Percentiles rank a stretch among this genome's conserved stretches.
Evolutionary conservation across 805 yeast species (phyloP).

Genomic region (Candida khao-thaluensis): DNA sequence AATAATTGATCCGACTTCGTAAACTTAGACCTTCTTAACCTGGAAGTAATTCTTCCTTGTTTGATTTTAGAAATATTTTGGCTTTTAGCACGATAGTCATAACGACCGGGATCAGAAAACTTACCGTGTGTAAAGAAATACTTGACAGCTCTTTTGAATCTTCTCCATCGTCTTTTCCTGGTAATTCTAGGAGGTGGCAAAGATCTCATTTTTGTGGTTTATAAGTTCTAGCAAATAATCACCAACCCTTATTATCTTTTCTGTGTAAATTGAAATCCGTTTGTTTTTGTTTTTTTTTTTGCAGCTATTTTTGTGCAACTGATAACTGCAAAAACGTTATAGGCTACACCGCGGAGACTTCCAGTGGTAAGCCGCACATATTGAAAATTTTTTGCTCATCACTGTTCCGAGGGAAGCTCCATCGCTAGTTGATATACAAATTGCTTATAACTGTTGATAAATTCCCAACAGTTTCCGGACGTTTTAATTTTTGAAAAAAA

Average conservation of each 20-base stretch:
- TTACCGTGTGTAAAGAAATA: slow-evolving; percentile 28
- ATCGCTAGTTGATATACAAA: background rate
- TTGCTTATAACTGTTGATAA: background rate
- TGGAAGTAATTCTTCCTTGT: slow-evolving; percentile 22
- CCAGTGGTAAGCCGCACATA: background rate
- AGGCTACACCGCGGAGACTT: slow-evolving; percentile 2
- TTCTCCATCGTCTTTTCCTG: slow-evolving; percentile 29
- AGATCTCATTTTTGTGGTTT: slow-evolving; percentile 32
- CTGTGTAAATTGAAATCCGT: too few relatives aligned
- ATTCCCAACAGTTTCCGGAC: background rate
- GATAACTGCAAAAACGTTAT: too few relatives aligned
- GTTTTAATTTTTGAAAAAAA: too few relatives aligned
- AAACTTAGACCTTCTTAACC: slow-evolving; percentile 17
- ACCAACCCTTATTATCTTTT: background rate
- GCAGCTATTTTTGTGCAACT: slow-evolving; percentile 1
- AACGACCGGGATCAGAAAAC: slow-evolving; percentile 23
- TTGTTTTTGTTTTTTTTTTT: background rate
- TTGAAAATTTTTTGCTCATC: background rate
- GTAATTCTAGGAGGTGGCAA: slow-evolving; percentile 38
- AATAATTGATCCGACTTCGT: slow-evolving; percentile 16
- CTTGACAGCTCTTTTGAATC: slow-evolving; percentile 28
- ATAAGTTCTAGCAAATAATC: too few relatives aligned
- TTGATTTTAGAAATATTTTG: slow-evolving; percentile 26
- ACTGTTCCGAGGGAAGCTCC: background rate
- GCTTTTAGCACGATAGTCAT: slow-evolving; percentile 14